Conservation (phyloP, 2,329 filamentous ascomycete genomes). For the Sporothrix variecibatus region DNA sequence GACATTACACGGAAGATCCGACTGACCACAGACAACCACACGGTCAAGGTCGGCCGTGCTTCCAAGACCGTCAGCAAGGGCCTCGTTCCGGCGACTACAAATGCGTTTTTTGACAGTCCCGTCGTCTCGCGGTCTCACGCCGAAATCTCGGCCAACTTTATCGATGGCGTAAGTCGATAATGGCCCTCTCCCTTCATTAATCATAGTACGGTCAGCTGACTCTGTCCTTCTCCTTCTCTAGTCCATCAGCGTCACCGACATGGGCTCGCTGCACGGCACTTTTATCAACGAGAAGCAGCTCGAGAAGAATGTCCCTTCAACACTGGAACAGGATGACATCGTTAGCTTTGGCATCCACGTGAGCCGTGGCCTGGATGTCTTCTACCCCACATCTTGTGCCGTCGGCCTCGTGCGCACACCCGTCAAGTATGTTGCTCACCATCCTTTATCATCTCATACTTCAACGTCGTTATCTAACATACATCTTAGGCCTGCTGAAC, state of each 20-base stretch:
- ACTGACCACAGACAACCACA: slow-evolving; percentile 34
- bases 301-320: slow-evolving; percentile 20
- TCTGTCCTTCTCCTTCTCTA: slow-evolving; percentile 34
- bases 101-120: slow-evolving; percentile 69
- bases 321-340: slow-evolving; percentile 41
- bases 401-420: slow-evolving; percentile 33
- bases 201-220: neutral
- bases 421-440: slow-evolving; percentile 29
- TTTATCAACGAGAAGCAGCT: slow-evolving; percentile 44
- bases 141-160: slow-evolving; percentile 48
- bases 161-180: slow-evolving; percentile 44
- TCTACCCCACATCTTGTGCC: slow-evolving; percentile 35
- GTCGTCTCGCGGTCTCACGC: slow-evolving; percentile 73
- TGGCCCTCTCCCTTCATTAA: slow-evolving; percentile 25
- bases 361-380: slow-evolving; percentile 39
- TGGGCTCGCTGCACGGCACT: slow-evolving; percentile 56
- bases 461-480: neutral
- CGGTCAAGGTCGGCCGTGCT: slow-evolving; percentile 46
- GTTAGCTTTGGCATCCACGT: slow-evolving; percentile 47
- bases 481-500: neutral
- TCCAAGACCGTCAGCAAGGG: slow-evolving; percentile 50
- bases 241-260: slow-evolving; percentile 50
- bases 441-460: neutral
- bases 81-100: slow-evolving; percentile 44
- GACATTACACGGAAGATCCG: slow-evolving; percentile 32